Evolutionary conservation across 1,284 basidiomycete genomes (phyloP), one percentile per base, ranked within the genome.

Genomic region (Athelia psychrophila): DNA sequence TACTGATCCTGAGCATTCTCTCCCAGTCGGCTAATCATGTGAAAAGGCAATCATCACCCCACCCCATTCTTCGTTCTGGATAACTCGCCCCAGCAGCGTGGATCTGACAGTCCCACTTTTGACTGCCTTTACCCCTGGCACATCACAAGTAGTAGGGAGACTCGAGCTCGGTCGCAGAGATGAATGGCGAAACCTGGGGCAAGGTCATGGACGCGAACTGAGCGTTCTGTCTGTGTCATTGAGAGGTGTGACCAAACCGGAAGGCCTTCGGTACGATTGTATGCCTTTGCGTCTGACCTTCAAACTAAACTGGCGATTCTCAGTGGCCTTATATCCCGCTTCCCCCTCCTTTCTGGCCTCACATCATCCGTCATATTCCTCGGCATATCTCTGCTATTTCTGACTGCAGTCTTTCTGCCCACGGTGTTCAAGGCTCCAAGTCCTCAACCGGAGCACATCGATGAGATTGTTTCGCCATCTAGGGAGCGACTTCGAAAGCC

Each of bases 161-260:
- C 70, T 92, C 13, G 78, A 86, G 58, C 60, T 92, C 36, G 88
- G 88, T 2, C 80, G 88, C 32, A 72, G 66, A 18, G 88, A 92
- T 62, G 70, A 72, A 33, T 92, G 88, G 88, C 83, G 67, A 63
- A 77, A 69, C 38, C 51, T 91, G 12, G 86, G 86, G 6, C 70
- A 64, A 19, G 89, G 88, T 3, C 72, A 84, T 65, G 86, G 80
- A 16, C 81, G 83, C 49, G 88, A 92, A 64, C 60, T 92, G 3
- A 86, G 78, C 56, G 79, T 92, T 2, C 59, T 78, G 22, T 73
- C 79, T 24, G 85, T 86, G 18, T 75, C 72, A 22, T 57, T 92
- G 33, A 74, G 70, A 52, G 90, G 89, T 6, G 66, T 70, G 18
- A 77, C 87, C 25, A 75, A 78, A 33, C 83, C 82, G 56, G 77